Evolutionary conservation across 129 eudicot species (phyloP), one percentile per base, ranked within the genome.

Genomic region (Ambrosia trifida): DNA sequence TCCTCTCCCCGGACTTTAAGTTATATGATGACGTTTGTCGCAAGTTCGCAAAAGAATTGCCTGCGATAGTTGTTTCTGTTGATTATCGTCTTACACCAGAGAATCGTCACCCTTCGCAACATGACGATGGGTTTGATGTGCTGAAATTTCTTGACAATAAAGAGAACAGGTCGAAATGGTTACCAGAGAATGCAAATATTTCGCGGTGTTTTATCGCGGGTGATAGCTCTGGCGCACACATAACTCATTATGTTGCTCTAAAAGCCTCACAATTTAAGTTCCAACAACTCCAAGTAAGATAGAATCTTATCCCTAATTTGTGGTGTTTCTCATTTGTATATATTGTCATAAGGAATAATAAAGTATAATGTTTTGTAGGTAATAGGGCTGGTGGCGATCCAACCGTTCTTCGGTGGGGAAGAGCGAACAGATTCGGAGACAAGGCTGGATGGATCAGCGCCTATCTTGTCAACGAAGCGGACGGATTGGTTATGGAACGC

Each of bases 151-250:
- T 80, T 0, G 84, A 80, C 32, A 51, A 28, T 43, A 54, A 73
- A 7, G 74, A 79, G 13, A 66, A 35, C 13, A 16, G 65, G 17
- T 62, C 18, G 9, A 33, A 56, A n/a, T 36, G 70, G 10, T 70
- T 80, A 18, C 84, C 84, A 7, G 57, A 52, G 24, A 75, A 80
- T 44, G 76, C 68, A 5, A 50, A 74, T 58, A 47, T 80, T 64
- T 75, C 84, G 12, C 68, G 54, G 1, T 80, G 80, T 56, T 80
- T 80, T 52, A 17, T 75, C 1, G 81, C 58, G 3, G 84, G 84
- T n/a, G 84, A 80, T 52, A 80, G 84, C 50, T 73, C 78, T 13
- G 84, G 84, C 10, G 84, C 69, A 18, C 71, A 80, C 52, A 20
- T 80, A 11, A 76, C 77, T 68, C 81, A 75, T 68, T 62, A 75